Base-by-base conservation (phyloP, 352 stramenopile genomes). In the Ophiocytium majus region DNA sequence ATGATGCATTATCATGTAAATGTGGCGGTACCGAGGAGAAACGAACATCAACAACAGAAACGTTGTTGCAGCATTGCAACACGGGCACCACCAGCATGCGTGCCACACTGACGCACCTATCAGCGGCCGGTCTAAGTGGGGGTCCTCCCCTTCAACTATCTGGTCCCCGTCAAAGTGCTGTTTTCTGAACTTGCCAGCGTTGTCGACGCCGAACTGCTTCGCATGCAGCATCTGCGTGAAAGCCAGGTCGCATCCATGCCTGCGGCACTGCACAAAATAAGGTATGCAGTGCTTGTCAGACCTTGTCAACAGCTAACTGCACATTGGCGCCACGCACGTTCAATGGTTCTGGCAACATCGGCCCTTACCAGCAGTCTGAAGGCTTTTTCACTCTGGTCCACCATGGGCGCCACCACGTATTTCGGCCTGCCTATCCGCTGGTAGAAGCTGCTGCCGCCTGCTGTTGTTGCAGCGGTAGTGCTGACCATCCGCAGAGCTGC, bases 221-320 rank as follows among this genome's bases (percentile, higher is more conserved):
- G 94, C 94, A 89, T 97, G 94, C 19, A 97, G 89, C 94, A 98
- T 98, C 75, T 94, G 94, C 87, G 94, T 97, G 90, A 95, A 97
- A 0, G 86, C 76, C 36, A 89, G 83, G 63, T 82, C 76, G 78
- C 71, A 82, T n/a, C 84, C 84, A 64, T 88, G 84, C 37, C 76
- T 66, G 75, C 66, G 49, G 17, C 66, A 78, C 66, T 78, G 66
- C 35, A 83, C 10, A 76, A 76, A 9, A 76, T 9, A 9, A 76
- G 28, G n/a, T n/a, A n/a, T n/a, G n/a, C n/a, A n/a, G n/a, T n/a
- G n/a, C n/a, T n/a, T n/a, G n/a, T n/a, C n/a, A n/a, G n/a, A n/a
- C n/a, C n/a, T n/a, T n/a, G n/a, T n/a, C 10, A 33, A 76, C 17
- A 36, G 10, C 9, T 76, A 23, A 33, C 10, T 76, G 9, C 5